Evolutionary conservation across 176 grass and related monocot species (phyloP).

Genomic region (Stipa capillata): DNA sequence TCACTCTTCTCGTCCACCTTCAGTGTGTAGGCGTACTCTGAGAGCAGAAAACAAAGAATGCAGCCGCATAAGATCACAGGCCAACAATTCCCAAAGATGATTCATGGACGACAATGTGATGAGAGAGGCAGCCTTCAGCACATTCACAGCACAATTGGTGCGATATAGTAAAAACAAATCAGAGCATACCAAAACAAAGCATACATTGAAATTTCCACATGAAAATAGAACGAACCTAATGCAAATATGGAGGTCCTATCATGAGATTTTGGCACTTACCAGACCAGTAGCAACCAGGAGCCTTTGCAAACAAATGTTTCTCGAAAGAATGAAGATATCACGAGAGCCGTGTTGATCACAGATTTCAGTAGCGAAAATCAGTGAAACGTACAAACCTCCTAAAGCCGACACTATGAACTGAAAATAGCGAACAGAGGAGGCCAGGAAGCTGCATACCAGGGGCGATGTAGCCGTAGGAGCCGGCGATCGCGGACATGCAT

Average conservation of each 20-base stretch:
- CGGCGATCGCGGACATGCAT: constrained; percentile 97
- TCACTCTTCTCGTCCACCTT: constrained; percentile 98
- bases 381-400: background rate
- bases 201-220: background rate
- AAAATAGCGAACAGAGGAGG: background rate
- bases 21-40: constrained; percentile 95
- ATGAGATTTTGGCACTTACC: background rate
- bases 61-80: constrained; percentile 4
- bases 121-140: background rate
- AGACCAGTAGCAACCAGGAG: background rate
- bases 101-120: constrained; percentile 33
- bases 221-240: background rate
- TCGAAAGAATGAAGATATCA: background rate
- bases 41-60: background rate
- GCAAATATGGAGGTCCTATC: background rate
- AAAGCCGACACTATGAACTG: background rate
- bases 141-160: constrained; percentile 1
- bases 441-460: constrained; percentile 36
- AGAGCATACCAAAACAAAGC: background rate
- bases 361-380: background rate
- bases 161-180: constrained; percentile 6
- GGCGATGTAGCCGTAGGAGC: constrained; percentile 94
- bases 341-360: background rate
- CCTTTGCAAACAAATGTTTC: background rate
- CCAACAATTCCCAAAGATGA: constrained; percentile 12